Base-by-base conservation (phyloP, 2,329 filamentous ascomycete species). In the Hymenotorrendiella dingleyae region DNA sequence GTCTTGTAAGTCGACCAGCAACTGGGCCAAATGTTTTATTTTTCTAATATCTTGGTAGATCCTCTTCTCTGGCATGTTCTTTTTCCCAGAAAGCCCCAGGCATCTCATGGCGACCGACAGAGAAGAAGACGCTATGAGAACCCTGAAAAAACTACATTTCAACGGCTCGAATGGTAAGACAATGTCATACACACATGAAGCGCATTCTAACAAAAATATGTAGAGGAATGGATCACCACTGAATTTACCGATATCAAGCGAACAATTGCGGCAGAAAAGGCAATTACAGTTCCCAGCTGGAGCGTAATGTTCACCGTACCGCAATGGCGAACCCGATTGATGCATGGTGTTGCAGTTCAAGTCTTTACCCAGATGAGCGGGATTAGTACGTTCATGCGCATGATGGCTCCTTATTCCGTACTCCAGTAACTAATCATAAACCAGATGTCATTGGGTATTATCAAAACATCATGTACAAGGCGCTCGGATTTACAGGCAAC, bases 61-160 rank as follows among this genome's bases (percentile, higher is more conserved):
- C 12, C 66, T 79, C 3, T 84, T 76, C 6, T 58, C 76, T 0
- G 70, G 88, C 36, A 90, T 91, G 48, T 65, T 80, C 52, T 57
- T 82, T 23, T 88, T 91, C 24, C 85, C 84, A 0, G 86, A 91
- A 62, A 79, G 72, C 5, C 76, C 76, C 11, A 47, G 82, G 43
- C 91, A 86, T 84, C 75, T 91, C 27, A 85, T 90, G 56, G 82
- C 84, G 53, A 74, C 88, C 52, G 78, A 78, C 45, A 71, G 70
- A n/a, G 60, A 71, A 17, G 80, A 85, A 1, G 64, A 83, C 42
- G 85, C 83, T 2, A 71, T 88, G 7, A 58, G 65, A 36, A 84
- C 80, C 0, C 71, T 91, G 0, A 84, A 82, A 0, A 72, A 73
- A 40, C 72, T 91, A 1, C 86, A 91, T 59, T 67, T 82, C 2